phyloP scores from a whole-genome alignment of 352 stramenopile genomes.

The Stephanocyclus meneghinianus region DNA sequence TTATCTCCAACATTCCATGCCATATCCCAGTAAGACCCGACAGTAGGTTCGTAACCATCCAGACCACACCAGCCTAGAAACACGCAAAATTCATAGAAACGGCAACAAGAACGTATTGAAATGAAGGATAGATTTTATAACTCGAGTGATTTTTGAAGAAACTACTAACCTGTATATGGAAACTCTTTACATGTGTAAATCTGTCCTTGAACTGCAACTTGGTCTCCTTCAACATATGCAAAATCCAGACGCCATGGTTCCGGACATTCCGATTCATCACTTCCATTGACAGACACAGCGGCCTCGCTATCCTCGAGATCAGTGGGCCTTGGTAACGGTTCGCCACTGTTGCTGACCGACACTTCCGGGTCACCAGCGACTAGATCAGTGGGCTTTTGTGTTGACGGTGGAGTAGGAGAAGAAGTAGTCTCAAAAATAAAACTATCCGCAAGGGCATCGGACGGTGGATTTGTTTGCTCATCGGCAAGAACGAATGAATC shows the following conservation, averaged over 20 bases:
- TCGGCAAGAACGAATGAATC: background rate
- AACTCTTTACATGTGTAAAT: constrained; percentile 23
- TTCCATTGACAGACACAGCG: background rate
- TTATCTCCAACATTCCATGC: constrained; percentile 19
- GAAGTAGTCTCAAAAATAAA: too few relatives aligned
- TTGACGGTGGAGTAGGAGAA: too few relatives aligned
- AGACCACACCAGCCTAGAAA: constrained; percentile 18
- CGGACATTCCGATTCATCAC: background rate
- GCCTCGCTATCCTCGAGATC: background rate
- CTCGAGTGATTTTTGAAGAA: background rate
- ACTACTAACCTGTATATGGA: constrained; percentile 19
- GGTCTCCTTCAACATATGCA: constrained; percentile 12
- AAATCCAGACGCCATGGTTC: background rate
- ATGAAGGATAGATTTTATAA: background rate
- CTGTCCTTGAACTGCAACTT: background rate
- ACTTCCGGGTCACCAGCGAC: too few relatives aligned
- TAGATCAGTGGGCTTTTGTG: too few relatives aligned
- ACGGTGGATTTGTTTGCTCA: too few relatives aligned
- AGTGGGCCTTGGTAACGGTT: background rate
- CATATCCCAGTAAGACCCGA: constrained; percentile 9
- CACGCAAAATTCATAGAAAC: background rate
- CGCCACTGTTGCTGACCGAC: too few relatives aligned
- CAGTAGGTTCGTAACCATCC: constrained; percentile 18
- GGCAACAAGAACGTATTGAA: background rate
- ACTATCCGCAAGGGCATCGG: too few relatives aligned